A percentile compares a stretch with the other conserved stretches of the same genome.
phyloP scores from a whole-genome alignment of 2,329 filamentous ascomycete genomes.

The Colletotrichum sp. region DNA sequence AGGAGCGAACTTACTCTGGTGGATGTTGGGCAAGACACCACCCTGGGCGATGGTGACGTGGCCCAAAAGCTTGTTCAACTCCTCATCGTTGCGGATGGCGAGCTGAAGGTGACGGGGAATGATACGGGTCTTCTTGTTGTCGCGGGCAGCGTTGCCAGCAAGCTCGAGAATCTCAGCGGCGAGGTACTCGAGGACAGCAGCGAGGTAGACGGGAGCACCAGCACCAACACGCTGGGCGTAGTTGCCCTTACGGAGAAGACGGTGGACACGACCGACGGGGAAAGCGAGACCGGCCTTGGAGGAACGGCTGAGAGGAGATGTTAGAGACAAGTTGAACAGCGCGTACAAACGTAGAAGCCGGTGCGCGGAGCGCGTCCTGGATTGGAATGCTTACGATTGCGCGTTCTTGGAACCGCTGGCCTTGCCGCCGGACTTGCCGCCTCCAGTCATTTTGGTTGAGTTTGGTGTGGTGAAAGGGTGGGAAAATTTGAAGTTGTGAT shows the following conservation, averaged over 20 bases:
- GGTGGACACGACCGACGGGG: constrained; percentile 98
- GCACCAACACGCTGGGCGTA: constrained; percentile 99
- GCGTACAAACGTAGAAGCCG: background rate
- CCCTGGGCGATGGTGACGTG: constrained; percentile 97
- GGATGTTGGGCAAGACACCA: constrained; percentile 96
- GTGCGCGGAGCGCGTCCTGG: background rate
- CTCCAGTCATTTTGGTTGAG: constrained; percentile 95
- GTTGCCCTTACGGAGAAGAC: constrained; percentile 98
- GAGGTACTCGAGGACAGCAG: constrained; percentile 97
- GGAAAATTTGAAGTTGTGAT: constrained; percentile 18
- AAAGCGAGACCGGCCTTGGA: constrained; percentile 99
- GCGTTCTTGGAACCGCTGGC: constrained; percentile 98
- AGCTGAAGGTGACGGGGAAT: constrained; percentile 99
- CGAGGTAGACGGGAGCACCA: constrained; percentile 95
- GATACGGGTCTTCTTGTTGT: constrained; percentile 99
- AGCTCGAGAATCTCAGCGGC: constrained; percentile 98
- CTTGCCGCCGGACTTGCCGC: constrained; percentile 99
- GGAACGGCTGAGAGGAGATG: constrained; percentile 77
- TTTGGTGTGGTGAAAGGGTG: constrained; percentile 35
- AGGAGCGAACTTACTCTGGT: constrained; percentile 77
- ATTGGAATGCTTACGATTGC: constrained; percentile 81
- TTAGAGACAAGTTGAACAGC: background rate
- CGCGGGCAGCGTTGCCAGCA: constrained; percentile 96
- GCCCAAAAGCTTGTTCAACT: constrained; percentile 97
- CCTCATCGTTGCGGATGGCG: constrained; percentile 99